Conservation (phyloP, 2,329 filamentous ascomycete genomes). For the Pseudogymnoascus sp. region DNA sequence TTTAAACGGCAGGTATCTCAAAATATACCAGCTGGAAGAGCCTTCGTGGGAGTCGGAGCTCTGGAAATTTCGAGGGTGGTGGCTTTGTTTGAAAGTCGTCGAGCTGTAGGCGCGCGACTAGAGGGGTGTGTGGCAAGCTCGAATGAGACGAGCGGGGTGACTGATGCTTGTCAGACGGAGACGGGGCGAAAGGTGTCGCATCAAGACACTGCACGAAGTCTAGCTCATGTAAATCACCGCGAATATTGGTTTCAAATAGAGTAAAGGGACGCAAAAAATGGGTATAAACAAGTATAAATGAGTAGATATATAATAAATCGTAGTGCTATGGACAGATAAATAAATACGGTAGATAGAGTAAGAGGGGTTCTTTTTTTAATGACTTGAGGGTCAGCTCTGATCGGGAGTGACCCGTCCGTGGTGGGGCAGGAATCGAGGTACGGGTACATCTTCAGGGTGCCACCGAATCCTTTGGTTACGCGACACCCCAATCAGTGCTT, state of each 20-base stretch:
- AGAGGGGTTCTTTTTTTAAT: not conserved
- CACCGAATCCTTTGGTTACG: not conserved
- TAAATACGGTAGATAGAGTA: not conserved
- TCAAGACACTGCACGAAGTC: not conserved
- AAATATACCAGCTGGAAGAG: conserved; percentile 1
- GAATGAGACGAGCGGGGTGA: conserved; percentile 7
- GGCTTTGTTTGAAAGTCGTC: conserved; percentile 4
- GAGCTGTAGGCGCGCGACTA: conserved; percentile 7
- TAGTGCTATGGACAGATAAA: not conserved
- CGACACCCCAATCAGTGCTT: conserved; percentile 3
- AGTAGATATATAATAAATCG: not conserved
- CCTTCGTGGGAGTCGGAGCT: not conserved
- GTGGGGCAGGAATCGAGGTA: not conserved
- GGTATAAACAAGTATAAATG: not conserved
- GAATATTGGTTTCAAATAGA: conserved; percentile 5
- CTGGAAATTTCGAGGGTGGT: conserved; percentile 4
- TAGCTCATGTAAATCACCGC: not conserved
- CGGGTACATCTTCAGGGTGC: conserved; percentile 3
- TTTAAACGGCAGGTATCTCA: conserved; percentile 4
- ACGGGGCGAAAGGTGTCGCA: not conserved
- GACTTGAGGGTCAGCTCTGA: conserved; percentile 6
- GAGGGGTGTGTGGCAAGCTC: conserved; percentile 7
- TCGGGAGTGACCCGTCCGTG: conserved; percentile 6
- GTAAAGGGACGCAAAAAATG: not conserved
- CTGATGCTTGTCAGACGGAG: conserved; percentile 7